These are phyloP conservation scores for Setomelanomma holmii DNA, from an alignment of 2,329 filamentous ascomycete genomes.

Conservation along the genomic window DNA sequence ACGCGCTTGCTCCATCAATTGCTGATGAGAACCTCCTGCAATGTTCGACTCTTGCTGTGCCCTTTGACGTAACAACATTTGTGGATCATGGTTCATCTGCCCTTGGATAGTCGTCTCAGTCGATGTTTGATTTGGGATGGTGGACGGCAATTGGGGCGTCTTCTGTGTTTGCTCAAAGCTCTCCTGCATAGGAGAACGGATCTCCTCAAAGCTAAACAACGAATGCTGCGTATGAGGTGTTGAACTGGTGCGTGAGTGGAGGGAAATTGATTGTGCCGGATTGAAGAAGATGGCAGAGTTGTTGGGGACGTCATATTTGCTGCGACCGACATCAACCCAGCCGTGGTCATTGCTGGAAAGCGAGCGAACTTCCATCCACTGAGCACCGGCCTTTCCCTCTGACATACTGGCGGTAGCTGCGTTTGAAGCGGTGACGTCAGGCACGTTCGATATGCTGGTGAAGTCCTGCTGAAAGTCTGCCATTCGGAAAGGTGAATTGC, in stretches of 20 bases:
- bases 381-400: slow-evolving; percentile 75
- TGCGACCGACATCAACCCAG: slow-evolving; percentile 74
- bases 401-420: slow-evolving; percentile 47
- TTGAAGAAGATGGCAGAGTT: slow-evolving; percentile 77
- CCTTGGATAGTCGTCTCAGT: no score
- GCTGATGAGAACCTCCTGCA: no score
- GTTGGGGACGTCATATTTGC: slow-evolving; percentile 72
- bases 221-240: slow-evolving; percentile 66
- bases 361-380: slow-evolving; percentile 85
- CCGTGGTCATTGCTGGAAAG: slow-evolving; percentile 85
- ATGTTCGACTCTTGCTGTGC: no score
- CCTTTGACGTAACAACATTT: no score
- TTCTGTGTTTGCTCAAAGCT: no score
- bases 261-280: slow-evolving; percentile 76
- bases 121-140: no score
- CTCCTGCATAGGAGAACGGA: slow-evolving; percentile 72
- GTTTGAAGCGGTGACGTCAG: slow-evolving; percentile 51
- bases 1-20: no score
- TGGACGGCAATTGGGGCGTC: no score
- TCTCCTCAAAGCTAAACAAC: slow-evolving; percentile 83
- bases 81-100: no score
- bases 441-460: slow-evolving; percentile 60
- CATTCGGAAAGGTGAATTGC: slow-evolving; percentile 45
- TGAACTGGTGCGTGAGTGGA: slow-evolving; percentile 82
- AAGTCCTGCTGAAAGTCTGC: slow-evolving; percentile 77